These are phyloP conservation scores for Psilocybe mexicana DNA, from an alignment of 1,284 basidiomycete species.

Conservation along the genomic window DNA sequence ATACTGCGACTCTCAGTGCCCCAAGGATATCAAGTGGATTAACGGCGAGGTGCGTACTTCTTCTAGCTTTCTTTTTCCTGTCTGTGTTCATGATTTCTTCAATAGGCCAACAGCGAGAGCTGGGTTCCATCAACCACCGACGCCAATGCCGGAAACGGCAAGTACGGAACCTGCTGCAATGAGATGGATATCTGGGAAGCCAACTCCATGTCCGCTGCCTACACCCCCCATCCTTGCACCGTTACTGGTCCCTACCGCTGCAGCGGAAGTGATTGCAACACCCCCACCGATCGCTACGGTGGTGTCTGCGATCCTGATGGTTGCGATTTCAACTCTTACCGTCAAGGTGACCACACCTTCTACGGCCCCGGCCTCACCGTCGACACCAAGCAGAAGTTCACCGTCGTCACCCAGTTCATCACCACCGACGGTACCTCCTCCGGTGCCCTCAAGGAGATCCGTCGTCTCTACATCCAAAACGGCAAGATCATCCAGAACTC, in stretches of 20 bases:
- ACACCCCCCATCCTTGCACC: constrained; percentile 17
- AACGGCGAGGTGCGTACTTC: constrained; percentile 8
- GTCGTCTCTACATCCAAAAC: constrained; percentile 15
- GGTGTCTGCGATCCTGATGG: constrained; percentile 26
- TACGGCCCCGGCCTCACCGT: constrained; percentile 14
- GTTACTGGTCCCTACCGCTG: constrained; percentile 17
- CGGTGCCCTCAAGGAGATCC: constrained; percentile 15
- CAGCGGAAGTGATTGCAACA: constrained; percentile 20
- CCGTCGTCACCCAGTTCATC: constrained; percentile 18
- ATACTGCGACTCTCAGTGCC: constrained; percentile 19
- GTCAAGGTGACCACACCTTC: constrained; percentile 14
- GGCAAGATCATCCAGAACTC: constrained; percentile 18
- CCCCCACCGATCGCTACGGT: constrained; percentile 20
- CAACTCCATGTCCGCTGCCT: constrained; percentile 14
- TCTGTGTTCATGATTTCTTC: neutral
- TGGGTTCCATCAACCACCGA: constrained; percentile 10
- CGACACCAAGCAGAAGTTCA: constrained; percentile 17
- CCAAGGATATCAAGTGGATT: constrained; percentile 17
- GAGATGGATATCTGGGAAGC: constrained; percentile 20
- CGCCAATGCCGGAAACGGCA: constrained; percentile 13
- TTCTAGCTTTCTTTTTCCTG: neutral
- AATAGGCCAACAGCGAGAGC: constrained; percentile 14
- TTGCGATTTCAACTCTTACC: constrained; percentile 19
- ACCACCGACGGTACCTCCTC: constrained; percentile 11
- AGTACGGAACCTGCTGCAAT: constrained; percentile 18